Conservation (phyloP, 768 basidiomycete genomes). For the Steccherinum ochraceum region DNA sequence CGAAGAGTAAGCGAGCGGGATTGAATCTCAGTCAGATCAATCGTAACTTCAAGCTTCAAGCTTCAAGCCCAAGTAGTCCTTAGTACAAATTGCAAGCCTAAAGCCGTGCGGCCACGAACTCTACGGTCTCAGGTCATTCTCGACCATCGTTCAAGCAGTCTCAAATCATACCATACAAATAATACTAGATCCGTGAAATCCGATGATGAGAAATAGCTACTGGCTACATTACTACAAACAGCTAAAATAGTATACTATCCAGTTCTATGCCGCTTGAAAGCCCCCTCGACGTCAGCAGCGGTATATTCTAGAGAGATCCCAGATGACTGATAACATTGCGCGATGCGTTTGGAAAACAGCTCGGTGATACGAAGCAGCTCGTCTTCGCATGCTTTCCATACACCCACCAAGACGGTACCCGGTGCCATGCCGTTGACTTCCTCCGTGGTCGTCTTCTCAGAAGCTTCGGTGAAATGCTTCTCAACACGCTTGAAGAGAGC, state of each 20-base stretch:
- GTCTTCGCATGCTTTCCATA: slow-evolving; percentile 90
- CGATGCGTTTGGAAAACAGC: slow-evolving; percentile 59
- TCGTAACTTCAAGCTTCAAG: no score
- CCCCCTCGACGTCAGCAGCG: slow-evolving; percentile 64
- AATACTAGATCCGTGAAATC: background rate
- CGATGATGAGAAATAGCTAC: background rate
- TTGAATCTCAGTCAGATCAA: no score
- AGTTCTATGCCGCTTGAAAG: slow-evolving; percentile 63
- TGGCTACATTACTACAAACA: background rate
- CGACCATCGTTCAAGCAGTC: no score
- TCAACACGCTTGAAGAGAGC: slow-evolving; percentile 85
- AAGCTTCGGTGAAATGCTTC: slow-evolving; percentile 89
- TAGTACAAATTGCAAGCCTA: no score
- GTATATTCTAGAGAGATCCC: slow-evolving; percentile 73
- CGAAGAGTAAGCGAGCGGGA: no score
- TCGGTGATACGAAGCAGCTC: slow-evolving; percentile 73
- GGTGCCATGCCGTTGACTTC: slow-evolving; percentile 47
- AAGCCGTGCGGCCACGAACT: no score
- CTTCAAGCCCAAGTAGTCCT: no score
- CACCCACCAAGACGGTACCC: slow-evolving; percentile 68
- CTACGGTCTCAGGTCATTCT: no score
- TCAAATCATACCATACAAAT: no score
- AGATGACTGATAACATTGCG: slow-evolving; percentile 73
- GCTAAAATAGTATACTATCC: slow-evolving; percentile 12
- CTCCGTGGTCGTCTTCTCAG: slow-evolving; percentile 57